These are phyloP conservation scores for Carex arenaria DNA, from an alignment of 202 grass and related monocot species.

Conservation along the genomic window DNA sequence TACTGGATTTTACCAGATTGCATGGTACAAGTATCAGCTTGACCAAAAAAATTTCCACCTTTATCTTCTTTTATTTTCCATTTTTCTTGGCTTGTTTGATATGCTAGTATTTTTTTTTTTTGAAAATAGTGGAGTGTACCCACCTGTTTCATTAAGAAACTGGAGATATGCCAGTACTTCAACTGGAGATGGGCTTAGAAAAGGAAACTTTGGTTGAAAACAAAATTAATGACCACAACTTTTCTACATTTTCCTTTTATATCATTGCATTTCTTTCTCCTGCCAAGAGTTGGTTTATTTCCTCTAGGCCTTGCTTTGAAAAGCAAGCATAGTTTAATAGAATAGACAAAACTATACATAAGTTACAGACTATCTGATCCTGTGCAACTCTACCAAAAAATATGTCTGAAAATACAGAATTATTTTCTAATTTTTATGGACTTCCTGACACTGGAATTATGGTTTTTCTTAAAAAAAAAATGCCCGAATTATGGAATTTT, in stretches of 20 bases:
- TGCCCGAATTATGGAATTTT: not conserved
- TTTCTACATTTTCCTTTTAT: not conserved
- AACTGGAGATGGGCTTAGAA: not conserved
- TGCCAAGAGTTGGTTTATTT: not conserved
- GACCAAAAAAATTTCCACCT: too few species aligned
- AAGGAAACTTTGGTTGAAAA: not conserved
- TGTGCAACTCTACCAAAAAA: not conserved
- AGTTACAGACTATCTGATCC: not conserved
- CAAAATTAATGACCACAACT: not conserved
- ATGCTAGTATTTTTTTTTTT: not conserved
- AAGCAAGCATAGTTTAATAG: not conserved
- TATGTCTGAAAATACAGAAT: not conserved
- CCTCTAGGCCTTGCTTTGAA: not conserved
- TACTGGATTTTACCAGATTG: not conserved
- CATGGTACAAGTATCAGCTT: too few species aligned
- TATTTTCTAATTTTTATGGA: not conserved
- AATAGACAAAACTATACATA: not conserved
- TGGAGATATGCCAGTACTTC: too few species aligned
- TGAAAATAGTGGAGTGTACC: too few species aligned
- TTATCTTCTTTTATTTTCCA: too few species aligned
- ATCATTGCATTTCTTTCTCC: not conserved
- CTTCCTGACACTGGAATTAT: not conserved
- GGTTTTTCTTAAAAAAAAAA: not conserved
- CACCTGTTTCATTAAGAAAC: too few species aligned
- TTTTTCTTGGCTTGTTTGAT: not conserved